Evolutionary conservation across 768 basidiomycete genomes (phyloP), one percentile per base, ranked within the genome.

Genomic region (Leccinum incarnatum): DNA sequence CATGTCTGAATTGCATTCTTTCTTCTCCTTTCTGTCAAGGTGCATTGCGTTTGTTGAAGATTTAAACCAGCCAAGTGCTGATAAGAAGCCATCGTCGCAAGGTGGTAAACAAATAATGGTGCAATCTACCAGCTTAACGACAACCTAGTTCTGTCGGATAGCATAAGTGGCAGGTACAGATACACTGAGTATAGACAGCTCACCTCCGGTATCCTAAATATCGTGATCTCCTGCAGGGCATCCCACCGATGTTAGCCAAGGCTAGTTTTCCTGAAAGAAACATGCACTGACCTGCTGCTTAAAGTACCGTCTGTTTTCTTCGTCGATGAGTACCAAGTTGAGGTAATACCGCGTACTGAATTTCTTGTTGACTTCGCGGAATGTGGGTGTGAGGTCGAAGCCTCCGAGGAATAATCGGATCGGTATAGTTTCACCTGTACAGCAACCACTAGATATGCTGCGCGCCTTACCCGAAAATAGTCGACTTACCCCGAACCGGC

Each of bases 291-390:
- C 91, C 85, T 95, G 94, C 74, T 97, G 95, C 76, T 98, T 97
- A 76, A 98, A 98, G 75, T 97, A 98, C 63, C 96, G 81, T 67
- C 96, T 81, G 75, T 98, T 98, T 80, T 98, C 96, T 72, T 98
- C 95, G 72, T 98, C 97, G 54, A 98, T 93, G 55, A 98, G 83
- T 4, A 99, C 97, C 30, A 98, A 79, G 72, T 99, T 99, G 63
- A 98, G 84, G 74, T 98, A 98, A 75, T 98, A 99, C 58, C 97
- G 81, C 42, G 91, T 91, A 71, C 91, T 94, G 76, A 99, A 99
- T 77, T 95, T 98, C 83, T 99, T 98, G 83, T 98, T 98, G 62
- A 98, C 93, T 64, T 98, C 96, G 23, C 97, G 85, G 85, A 98
- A 98, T 17, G 97, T 99, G 2, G 97, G 97, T 1, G 97, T 98